Evolutionary conservation across 164 flowering plant species (phyloP).

Genomic region (Buxus sempervirens): DNA sequence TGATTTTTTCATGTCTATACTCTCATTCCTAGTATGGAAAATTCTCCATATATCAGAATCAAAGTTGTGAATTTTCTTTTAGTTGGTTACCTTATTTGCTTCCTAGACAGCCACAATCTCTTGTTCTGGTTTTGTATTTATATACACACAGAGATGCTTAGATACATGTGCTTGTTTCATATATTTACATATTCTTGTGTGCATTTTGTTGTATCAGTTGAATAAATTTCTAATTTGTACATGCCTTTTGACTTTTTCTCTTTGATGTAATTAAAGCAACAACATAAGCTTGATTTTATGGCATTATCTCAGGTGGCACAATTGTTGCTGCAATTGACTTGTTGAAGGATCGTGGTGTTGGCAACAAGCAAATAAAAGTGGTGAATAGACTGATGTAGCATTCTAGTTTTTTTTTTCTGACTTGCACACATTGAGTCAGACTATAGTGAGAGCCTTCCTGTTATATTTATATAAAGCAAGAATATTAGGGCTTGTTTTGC

Average conservation of each 20-base stretch:
- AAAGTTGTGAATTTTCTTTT: too few species aligned
- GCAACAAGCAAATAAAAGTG: constrained; percentile 83
- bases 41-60: too few species aligned
- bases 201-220: neutral
- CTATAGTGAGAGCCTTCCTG: neutral
- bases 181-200: too few species aligned
- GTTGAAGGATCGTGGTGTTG: constrained; percentile 70
- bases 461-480: too few species aligned
- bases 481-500: neutral
- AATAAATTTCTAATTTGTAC: too few species aligned
- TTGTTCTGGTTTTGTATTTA: too few species aligned
- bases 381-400: constrained; percentile 27
- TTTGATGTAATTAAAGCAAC: neutral
- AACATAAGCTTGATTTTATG: neutral
- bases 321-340: constrained; percentile 71
- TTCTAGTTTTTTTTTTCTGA: neutral
- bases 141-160: too few species aligned
- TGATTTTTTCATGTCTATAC: too few species aligned
- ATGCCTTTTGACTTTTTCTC: neutral
- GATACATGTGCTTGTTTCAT: too few species aligned
- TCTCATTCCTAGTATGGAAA: too few species aligned
- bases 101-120: too few species aligned
- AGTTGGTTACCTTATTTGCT: too few species aligned
- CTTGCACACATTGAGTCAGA: neutral
- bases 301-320: constrained; percentile 72